A percentile compares a stretch with the other conserved stretches of the same genome.
These are phyloP conservation scores for Zygosaccharomyces pseudobailii DNA, from an alignment of 1,139 yeast genomes.

Conservation along the genomic window DNA sequence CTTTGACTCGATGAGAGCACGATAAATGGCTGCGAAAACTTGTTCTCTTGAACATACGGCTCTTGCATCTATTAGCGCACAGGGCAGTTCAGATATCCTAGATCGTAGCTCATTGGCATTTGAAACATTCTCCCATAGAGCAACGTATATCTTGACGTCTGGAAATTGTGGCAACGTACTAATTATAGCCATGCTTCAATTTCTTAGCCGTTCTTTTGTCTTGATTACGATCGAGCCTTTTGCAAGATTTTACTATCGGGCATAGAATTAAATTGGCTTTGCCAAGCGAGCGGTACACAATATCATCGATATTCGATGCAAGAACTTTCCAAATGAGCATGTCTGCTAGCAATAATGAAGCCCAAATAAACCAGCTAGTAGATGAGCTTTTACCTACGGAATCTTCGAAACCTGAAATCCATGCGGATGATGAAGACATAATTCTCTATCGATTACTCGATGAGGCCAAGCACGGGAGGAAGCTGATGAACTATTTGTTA, in stretches of 20 bases:
- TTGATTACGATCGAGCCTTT: background rate
- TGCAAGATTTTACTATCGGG: background rate
- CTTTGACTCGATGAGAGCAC: slow-evolving; percentile 43
- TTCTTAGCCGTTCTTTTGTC: background rate
- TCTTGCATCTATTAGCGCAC: slow-evolving; percentile 46
- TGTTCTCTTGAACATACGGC: slow-evolving; percentile 46
- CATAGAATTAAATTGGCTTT: background rate
- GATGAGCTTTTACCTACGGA: background rate
- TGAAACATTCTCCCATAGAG: slow-evolving; percentile 41
- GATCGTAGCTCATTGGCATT: slow-evolving; percentile 36
- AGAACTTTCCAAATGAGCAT: background rate
- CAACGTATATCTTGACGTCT: slow-evolving; percentile 33
- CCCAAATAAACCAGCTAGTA: background rate
- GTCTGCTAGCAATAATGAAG: background rate
- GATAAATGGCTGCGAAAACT: slow-evolving; percentile 44
- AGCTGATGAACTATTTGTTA: slow-evolving; percentile 20
- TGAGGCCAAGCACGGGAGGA: slow-evolving; percentile 22
- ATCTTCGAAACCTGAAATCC: background rate
- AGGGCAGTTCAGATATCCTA: slow-evolving; percentile 37
- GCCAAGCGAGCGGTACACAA: background rate
- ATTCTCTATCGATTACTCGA: slow-evolving; percentile 24
- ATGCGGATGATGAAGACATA: background rate
- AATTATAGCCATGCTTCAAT: background rate
- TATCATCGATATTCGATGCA: background rate
- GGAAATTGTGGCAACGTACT: slow-evolving; percentile 43